Evolutionary conservation across 768 basidiomycete genomes (phyloP).

Genomic region (Glaciozyma martinii): DNA sequence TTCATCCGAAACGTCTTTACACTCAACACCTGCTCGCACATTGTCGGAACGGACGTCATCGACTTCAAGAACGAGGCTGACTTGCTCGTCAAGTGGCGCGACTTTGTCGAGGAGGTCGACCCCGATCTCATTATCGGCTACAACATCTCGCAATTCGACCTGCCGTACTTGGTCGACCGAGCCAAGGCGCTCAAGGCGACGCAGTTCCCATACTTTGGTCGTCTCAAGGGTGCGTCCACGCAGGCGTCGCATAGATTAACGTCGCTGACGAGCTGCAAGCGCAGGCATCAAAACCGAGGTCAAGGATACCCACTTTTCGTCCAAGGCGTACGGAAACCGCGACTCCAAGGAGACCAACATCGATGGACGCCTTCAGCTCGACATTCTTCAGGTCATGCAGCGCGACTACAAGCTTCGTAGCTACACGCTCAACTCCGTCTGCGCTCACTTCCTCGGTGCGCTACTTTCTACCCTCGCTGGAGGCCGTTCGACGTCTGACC

Average conservation of each 20-base stretch:
- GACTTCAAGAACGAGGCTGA: conserved; percentile 65
- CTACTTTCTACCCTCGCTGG: not conserved
- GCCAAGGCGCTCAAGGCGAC: conserved; percentile 66
- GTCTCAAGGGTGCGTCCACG: conserved; percentile 55
- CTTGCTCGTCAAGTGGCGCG: conserved; percentile 74
- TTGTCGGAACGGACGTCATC: conserved; percentile 94
- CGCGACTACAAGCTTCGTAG: conserved; percentile 94
- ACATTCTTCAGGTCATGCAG: conserved; percentile 96
- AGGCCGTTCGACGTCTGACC: not conserved
- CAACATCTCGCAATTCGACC: conserved; percentile 87
- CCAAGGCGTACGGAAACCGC: conserved; percentile 91
- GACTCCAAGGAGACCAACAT: conserved; percentile 88
- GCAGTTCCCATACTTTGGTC: conserved; percentile 65
- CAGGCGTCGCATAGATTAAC: not conserved
- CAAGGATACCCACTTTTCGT: conserved; percentile 94
- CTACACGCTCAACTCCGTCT: conserved; percentile 96
- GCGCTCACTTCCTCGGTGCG: conserved; percentile 76
- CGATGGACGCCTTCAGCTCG: conserved; percentile 88
- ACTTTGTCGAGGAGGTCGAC: conserved; percentile 81
- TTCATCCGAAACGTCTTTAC: conserved; percentile 97
- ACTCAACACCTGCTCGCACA: conserved; percentile 83
- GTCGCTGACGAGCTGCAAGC: conserved; percentile 5
- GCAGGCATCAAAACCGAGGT: conserved; percentile 67
- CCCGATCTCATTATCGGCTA: conserved; percentile 96
- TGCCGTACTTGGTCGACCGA: conserved; percentile 89